phyloP scores from a whole-genome alignment of 495 filamentous ascomycete genomes.

The Talaromyces thailandensis region DNA sequence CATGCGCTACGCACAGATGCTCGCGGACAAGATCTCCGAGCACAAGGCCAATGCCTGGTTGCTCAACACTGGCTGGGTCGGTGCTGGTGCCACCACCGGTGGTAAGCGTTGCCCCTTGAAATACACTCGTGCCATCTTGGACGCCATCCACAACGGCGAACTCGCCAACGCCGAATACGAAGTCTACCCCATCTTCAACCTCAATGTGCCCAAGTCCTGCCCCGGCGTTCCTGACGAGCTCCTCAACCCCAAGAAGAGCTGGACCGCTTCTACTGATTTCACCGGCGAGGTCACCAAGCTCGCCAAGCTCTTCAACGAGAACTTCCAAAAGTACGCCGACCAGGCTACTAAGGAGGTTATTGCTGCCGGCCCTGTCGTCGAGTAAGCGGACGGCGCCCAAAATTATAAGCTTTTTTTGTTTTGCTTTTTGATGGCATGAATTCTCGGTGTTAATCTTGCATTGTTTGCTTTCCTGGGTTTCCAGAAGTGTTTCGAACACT shows the following conservation, averaged over 20 bases:
- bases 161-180: conserved; percentile 88
- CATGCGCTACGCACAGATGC: conserved; percentile 97
- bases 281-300: conserved; percentile 81
- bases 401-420: conserved; percentile 22
- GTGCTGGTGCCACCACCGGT: conserved; percentile 86
- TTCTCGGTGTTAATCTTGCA: conserved; percentile 4
- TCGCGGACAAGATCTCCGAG: conserved; percentile 91
- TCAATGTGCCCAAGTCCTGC: conserved; percentile 81
- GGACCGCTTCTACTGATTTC: conserved; percentile 76
- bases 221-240: conserved; percentile 80
- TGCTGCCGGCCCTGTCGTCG: conserved; percentile 25
- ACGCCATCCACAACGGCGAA: conserved; percentile 94
- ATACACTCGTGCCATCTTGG: conserved; percentile 97
- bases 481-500: background rate
- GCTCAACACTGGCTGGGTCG: conserved; percentile 98
- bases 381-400: conserved; percentile 13
- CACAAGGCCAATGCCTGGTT: conserved; percentile 98
- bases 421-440: conserved; percentile 7
- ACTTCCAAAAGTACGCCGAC: conserved; percentile 91
- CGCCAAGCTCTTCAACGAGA: conserved; percentile 79
- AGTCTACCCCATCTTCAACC: conserved; percentile 94
- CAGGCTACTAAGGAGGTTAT: conserved; percentile 74
- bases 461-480: conserved; percentile 12
- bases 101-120: conserved; percentile 98
- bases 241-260: conserved; percentile 87